A percentile compares a stretch with the other conserved stretches of the same genome.
Evolutionary conservation across 352 stramenopile genomes (phyloP).

Genomic region (Sclerospora graminicola): DNA sequence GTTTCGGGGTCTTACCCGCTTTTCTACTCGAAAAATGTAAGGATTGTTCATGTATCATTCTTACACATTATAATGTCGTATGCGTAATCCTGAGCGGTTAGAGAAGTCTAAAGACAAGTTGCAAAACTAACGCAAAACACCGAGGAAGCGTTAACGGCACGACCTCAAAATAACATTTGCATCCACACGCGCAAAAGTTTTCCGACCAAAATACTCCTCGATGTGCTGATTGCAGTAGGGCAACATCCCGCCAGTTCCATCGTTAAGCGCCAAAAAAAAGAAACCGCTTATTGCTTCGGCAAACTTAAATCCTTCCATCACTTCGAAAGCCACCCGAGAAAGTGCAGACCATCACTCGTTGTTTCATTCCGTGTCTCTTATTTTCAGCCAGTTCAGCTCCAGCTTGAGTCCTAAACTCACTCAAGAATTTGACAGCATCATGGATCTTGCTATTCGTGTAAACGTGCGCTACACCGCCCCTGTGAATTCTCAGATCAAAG

Average conservation of each 20-base stretch:
- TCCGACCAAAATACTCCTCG: conserved; percentile 22
- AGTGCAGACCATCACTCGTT: conserved; percentile 16
- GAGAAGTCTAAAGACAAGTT: conserved; percentile 5
- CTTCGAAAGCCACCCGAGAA: conserved; percentile 14
- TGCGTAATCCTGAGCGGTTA: conserved; percentile 18
- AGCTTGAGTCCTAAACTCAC: conserved; percentile 9
- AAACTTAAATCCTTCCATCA: conserved; percentile 1
- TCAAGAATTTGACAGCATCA: conserved; percentile 6
- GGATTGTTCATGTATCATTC: not conserved
- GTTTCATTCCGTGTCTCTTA: not conserved
- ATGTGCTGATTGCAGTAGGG: conserved; percentile 15
- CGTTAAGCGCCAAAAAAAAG: no score
- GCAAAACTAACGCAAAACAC: conserved; percentile 10
- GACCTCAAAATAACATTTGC: conserved; percentile 26
- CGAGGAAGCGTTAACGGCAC: conserved; percentile 17
- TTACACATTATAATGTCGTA: conserved; percentile 8
- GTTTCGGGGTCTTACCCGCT: conserved; percentile 1
- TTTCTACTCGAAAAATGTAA: conserved; percentile 12
- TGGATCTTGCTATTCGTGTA: conserved; percentile 83
- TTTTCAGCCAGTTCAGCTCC: conserved; percentile 10
- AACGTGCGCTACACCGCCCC: conserved; percentile 83
- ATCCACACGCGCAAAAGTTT: not conserved
- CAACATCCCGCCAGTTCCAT: conserved; percentile 13
- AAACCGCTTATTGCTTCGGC: conserved; percentile 12
- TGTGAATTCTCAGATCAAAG: conserved; percentile 81